Evolutionary conservation across 2,329 filamentous ascomycete species (phyloP).

Genomic region (Fonsecaea monophora): DNA sequence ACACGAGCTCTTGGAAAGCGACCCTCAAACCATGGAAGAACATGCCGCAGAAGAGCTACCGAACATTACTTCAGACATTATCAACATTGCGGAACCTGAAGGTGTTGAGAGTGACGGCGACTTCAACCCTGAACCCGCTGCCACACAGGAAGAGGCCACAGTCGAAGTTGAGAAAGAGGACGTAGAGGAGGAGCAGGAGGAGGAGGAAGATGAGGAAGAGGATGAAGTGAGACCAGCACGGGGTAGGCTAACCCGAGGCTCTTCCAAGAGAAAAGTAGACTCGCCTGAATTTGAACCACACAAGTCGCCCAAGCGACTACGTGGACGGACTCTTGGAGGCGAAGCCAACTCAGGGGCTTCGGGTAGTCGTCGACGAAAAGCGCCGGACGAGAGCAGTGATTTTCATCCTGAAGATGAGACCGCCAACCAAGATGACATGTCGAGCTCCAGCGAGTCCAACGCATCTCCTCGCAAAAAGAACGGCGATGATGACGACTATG

Average conservation of each 20-base stretch:
- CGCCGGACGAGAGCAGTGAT: slow-evolving; percentile 65
- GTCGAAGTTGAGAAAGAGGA: slow-evolving; percentile 51
- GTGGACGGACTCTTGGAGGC: slow-evolving; percentile 44
- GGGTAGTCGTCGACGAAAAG: slow-evolving; percentile 54
- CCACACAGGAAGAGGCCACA: slow-evolving; percentile 48
- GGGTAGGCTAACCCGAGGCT: slow-evolving; percentile 48
- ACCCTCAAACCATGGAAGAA: slow-evolving; percentile 44
- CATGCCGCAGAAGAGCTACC: slow-evolving; percentile 37
- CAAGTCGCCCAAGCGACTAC: slow-evolving; percentile 39
- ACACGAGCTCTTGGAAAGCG: slow-evolving; percentile 53
- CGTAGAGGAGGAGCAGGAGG: slow-evolving; percentile 42
- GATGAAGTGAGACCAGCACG: slow-evolving; percentile 61
- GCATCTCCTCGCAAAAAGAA: slow-evolving; percentile 51
- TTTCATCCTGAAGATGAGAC: slow-evolving; percentile 67
- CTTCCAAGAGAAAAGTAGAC: slow-evolving; percentile 43
- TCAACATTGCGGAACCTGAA: slow-evolving; percentile 32
- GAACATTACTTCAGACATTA: slow-evolving; percentile 35
- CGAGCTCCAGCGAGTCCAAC: slow-evolving; percentile 58
- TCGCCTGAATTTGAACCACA: slow-evolving; percentile 45
- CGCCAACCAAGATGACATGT: slow-evolving; percentile 62
- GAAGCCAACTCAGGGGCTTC: slow-evolving; percentile 47
- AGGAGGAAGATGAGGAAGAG: slow-evolving; percentile 57
- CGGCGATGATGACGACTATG: slow-evolving; percentile 53
- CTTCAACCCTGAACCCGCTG: slow-evolving; percentile 44
- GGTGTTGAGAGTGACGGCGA: slow-evolving; percentile 37